Evolutionary conservation across 345 rosid species (phyloP).

Genomic region (Hibiscus syriacus): DNA sequence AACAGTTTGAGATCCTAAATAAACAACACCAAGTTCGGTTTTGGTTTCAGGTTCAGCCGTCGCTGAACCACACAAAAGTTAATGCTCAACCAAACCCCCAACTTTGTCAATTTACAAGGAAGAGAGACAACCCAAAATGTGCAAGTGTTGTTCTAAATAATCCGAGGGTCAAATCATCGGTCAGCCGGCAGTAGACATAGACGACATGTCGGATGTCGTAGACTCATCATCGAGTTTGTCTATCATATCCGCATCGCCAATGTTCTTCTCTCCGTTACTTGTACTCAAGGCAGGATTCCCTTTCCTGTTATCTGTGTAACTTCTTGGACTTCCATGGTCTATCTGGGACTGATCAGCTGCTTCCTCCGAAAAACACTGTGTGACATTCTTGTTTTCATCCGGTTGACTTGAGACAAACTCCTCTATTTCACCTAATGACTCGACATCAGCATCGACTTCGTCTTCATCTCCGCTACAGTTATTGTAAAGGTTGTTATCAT

Average conservation of each 20-base stretch:
- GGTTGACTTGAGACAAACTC: conserved; percentile 59
- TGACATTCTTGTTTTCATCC: conserved; percentile 18
- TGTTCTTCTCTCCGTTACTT: conserved; percentile 25
- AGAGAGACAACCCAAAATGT: no score
- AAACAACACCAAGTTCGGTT: conserved; percentile 17
- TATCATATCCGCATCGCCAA: conserved; percentile 20
- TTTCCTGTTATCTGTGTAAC: conserved; percentile 37
- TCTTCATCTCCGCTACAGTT: conserved; percentile 32
- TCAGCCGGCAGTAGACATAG: conserved; percentile 18
- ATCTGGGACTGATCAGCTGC: conserved; percentile 8
- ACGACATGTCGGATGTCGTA: conserved; percentile 11
- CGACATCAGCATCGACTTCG: conserved; percentile 25
- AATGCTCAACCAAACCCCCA: conserved; percentile 10
- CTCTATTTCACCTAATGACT: conserved; percentile 56
- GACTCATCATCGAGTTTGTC: conserved; percentile 20
- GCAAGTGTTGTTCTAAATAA: no score
- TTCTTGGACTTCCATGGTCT: conserved; percentile 22
- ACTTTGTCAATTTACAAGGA: neutral
- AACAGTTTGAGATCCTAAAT: conserved; percentile 12
- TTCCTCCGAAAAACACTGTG: conserved; percentile 11
- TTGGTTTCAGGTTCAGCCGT: conserved; percentile 47
- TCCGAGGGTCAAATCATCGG: no score
- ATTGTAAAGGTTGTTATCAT: conserved; percentile 32
- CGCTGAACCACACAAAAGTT: conserved; percentile 46
- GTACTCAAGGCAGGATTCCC: conserved; percentile 26